These are phyloP conservation scores for Pythium oligandrum DNA, from an alignment of 352 stramenopile genomes.

Conservation along the genomic window DNA sequence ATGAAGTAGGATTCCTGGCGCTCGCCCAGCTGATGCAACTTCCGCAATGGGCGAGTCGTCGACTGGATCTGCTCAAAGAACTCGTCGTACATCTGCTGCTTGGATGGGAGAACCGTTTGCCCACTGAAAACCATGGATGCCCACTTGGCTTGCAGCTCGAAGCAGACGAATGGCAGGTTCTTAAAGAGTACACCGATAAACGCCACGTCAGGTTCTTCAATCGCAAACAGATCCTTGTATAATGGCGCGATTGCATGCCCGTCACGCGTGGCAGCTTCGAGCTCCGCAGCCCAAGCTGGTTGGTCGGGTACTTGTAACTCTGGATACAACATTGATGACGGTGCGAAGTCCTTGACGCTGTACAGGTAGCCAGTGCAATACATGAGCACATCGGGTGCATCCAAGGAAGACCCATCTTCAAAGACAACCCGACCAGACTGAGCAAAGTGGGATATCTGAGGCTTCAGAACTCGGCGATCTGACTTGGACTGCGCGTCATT, in stretches of 20 bases:
- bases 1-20: slow-evolving; percentile 19
- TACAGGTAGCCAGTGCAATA: slow-evolving; percentile 78
- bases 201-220: slow-evolving; percentile 64
- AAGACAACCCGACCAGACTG: slow-evolving; percentile 50
- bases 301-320: slow-evolving; percentile 7
- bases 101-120: slow-evolving; percentile 34
- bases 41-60: slow-evolving; percentile 40
- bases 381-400: slow-evolving; percentile 66
- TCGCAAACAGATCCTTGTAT: slow-evolving; percentile 77
- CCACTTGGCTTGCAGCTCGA: slow-evolving; percentile 77
- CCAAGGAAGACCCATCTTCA: slow-evolving; percentile 43
- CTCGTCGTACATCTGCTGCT: slow-evolving; percentile 65
- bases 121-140: slow-evolving; percentile 51
- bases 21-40: slow-evolving; percentile 68
- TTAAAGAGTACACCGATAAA: slow-evolving; percentile 73
- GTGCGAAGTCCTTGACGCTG: slow-evolving; percentile 44
- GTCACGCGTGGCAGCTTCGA: slow-evolving; percentile 28
- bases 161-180: slow-evolving; percentile 77
- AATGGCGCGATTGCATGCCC: slow-evolving; percentile 47
- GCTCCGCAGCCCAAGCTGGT: slow-evolving; percentile 13
- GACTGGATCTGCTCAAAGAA: slow-evolving; percentile 40
- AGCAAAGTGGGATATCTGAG: slow-evolving; percentile 44
- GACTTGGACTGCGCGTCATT: slow-evolving; percentile 2
- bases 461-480: slow-evolving; percentile 39
- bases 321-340: slow-evolving; percentile 40